phyloP scores from a whole-genome alignment of 2,329 filamentous ascomycete genomes.

The Aspergillus texensis region DNA sequence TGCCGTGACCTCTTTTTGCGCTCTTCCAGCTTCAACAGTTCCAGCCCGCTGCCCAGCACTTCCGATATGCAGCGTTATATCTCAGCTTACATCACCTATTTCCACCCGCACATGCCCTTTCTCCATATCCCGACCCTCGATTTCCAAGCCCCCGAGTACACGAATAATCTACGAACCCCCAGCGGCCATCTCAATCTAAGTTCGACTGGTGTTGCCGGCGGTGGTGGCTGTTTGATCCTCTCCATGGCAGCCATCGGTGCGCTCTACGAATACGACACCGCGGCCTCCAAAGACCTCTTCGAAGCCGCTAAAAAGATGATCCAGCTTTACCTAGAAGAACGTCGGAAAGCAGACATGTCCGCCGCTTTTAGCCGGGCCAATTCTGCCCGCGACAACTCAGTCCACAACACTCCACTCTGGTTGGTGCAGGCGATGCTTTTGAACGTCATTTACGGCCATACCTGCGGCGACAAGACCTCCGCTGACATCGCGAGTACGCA shows the following conservation, averaged over 20 bases:
- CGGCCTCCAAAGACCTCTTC: constrained; percentile 80
- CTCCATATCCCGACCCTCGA: constrained; percentile 88
- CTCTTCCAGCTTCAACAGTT: constrained; percentile 39
- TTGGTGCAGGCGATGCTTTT: constrained; percentile 95
- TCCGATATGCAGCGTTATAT: constrained; percentile 88
- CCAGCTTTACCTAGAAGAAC: constrained; percentile 86
- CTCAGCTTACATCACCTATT: constrained; percentile 84
- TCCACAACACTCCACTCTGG: constrained; percentile 83
- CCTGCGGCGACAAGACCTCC: constrained; percentile 86
- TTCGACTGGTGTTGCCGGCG: constrained; percentile 64
- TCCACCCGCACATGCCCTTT: constrained; percentile 94
- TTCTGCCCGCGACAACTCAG: constrained; percentile 60
- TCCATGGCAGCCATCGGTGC: constrained; percentile 87
- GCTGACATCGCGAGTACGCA: constrained; percentile 92
- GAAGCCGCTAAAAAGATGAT: constrained; percentile 96
- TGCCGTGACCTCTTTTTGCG: constrained; percentile 40
- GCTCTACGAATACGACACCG: constrained; percentile 82
- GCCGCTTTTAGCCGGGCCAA: constrained; percentile 58
- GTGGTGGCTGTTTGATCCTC: constrained; percentile 81
- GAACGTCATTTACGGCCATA: constrained; percentile 94
- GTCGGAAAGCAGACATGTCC: constrained; percentile 79
- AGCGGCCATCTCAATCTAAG: constrained; percentile 54
- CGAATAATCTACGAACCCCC: constrained; percentile 62
- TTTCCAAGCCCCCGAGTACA: constrained; percentile 76
- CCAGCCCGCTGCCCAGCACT: constrained; percentile 72